Percentiles rank a stretch among this genome's conserved stretches.
These are phyloP conservation scores for Strobilomyces dryophilus DNA, from an alignment of 768 basidiomycete species.

Conservation along the genomic window DNA sequence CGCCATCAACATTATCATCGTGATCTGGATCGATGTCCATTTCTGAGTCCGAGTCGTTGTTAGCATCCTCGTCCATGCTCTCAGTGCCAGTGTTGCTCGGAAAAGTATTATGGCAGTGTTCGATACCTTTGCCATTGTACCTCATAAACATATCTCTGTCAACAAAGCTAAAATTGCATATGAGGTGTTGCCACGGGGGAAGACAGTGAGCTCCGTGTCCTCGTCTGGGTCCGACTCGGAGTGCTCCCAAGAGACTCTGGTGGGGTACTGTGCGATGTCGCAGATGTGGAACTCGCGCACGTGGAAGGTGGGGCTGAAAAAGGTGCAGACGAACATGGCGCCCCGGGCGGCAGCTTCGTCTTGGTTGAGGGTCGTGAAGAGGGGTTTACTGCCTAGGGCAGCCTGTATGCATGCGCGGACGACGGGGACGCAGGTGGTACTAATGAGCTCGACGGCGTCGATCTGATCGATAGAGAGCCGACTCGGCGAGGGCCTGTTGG, in stretches of 20 bases:
- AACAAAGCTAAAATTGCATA: no score
- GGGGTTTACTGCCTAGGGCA: constrained; percentile 77
- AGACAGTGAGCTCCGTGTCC: constrained; percentile 88
- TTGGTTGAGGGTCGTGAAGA: constrained; percentile 93
- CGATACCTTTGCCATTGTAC: no score
- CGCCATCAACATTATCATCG: no score
- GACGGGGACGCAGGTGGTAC: constrained; percentile 88
- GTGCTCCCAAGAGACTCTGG: constrained; percentile 87
- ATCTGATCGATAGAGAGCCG: constrained; percentile 82
- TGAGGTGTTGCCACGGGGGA: constrained; percentile 84
- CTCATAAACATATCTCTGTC: no score
- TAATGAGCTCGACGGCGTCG: constrained; percentile 88
- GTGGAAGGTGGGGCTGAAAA: constrained; percentile 96
- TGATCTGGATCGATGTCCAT: no score
- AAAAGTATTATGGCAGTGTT: no score
- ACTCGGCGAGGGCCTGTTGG: constrained; percentile 72
- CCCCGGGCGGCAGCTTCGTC: constrained; percentile 97
- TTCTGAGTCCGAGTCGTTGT: no score
- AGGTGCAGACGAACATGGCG: constrained; percentile 94
- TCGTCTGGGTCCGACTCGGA: constrained; percentile 75
- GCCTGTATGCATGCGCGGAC: constrained; percentile 84
- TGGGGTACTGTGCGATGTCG: constrained; percentile 83
- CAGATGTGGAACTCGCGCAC: constrained; percentile 91
- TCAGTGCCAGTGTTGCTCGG: no score
- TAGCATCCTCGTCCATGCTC: no score